Base-by-base conservation (phyloP, 2,329 filamentous ascomycete species). In the Colletotrichum kahawae region DNA sequence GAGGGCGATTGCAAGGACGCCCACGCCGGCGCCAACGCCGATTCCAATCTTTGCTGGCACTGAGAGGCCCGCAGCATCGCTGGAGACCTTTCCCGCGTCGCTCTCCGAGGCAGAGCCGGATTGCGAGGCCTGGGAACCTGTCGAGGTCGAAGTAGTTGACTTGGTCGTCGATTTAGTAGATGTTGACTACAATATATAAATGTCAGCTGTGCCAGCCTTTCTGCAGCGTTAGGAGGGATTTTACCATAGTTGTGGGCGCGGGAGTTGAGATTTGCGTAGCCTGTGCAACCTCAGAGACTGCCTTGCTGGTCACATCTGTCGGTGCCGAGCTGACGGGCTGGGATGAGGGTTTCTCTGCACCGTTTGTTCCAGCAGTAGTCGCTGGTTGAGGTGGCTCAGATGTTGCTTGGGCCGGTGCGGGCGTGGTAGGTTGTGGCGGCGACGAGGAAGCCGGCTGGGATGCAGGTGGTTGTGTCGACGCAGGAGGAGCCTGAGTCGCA, bases 41-140 rank as follows among this genome's bases (percentile, higher is more conserved):
- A 91, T 88, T 10, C 89, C 89, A 57, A 86, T 85, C 72, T 88
- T 86, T 13, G 86, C 88, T 8, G 84, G 85, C 4, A 84, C 80
- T 5, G 85, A 84, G n/a, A 89, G 81, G 6, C 83, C 85, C 18
- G 73, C 70, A 31, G 77, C 51, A 18, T 66, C 71, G 27, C 33
- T 68, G 18, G 75, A 33, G 34, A 62, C 29, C 43, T 64, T 65
- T 7, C 34, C 43, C 29, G 67, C 21, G n/a, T 48, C 65, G 13
- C 48, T 51, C 21, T 57, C 48, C n/a, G 77, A 63, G 14, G 60
- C 34, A 6, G 76, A 63, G 9, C 57, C 54, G 5, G 71, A 63
- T 29, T 62, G 66, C 13, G 66, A 67, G 21, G 67, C 63, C 33
- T 71, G 57, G 33, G 77, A 4, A 12, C 75, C 72, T 7, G 70